Evolutionary conservation across 805 yeast species (phyloP).

Genomic region (Pichia heedii): DNA sequence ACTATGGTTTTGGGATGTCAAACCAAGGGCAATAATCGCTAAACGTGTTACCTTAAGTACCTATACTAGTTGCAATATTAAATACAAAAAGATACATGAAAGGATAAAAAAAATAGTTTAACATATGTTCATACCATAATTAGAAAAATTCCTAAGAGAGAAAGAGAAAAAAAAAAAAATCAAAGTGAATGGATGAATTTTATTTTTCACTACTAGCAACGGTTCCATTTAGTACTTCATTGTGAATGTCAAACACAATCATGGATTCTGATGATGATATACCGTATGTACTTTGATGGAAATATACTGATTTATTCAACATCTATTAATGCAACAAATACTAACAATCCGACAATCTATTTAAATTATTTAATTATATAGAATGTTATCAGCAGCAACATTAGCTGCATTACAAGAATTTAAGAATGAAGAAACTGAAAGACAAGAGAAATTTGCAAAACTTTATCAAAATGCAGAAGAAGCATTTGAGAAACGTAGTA

Average conservation of each 20-base stretch:
- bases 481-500: slow-evolving; percentile 30
- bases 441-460: slow-evolving; percentile 46
- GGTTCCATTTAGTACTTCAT: too few species aligned
- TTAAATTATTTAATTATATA: slow-evolving; percentile 3
- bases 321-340: not conserved
- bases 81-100: too few species aligned
- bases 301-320: too few species aligned
- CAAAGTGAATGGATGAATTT: too few species aligned
- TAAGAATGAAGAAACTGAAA: slow-evolving; percentile 49
- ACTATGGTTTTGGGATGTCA: too few species aligned
- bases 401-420: slow-evolving; percentile 57
- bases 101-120: too few species aligned
- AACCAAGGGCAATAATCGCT: too few species aligned
- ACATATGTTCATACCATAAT: too few species aligned
- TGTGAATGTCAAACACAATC: not conserved
- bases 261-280: slow-evolving; percentile 10
- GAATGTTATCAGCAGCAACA: slow-evolving; percentile 40
- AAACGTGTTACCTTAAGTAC: too few species aligned
- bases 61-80: too few species aligned
- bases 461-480: slow-evolving; percentile 52
- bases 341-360: too few species aligned
- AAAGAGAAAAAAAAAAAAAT: not conserved
- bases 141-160: not conserved
- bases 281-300: slow-evolving; percentile 4
- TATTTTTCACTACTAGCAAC: too few species aligned